Evolutionary conservation across 139 green algal species (phyloP).

Genomic region (Marvania coccoides): DNA sequence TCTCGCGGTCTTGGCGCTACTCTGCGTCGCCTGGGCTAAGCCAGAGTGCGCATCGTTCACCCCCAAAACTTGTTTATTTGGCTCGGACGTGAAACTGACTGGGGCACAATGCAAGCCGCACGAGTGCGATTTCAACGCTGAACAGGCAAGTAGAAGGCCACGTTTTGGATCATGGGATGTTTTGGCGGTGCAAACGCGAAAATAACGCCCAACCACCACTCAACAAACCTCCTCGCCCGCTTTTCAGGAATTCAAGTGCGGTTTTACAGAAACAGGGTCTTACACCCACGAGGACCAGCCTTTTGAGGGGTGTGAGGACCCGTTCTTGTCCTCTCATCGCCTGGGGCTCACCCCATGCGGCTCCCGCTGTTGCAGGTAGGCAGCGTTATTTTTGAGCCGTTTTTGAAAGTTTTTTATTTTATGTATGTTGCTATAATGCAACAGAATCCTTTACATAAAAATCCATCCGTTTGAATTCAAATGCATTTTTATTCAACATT

Average conservation of each 20-base stretch:
- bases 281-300: not conserved
- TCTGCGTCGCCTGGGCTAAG: not conserved
- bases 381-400: too few relatives aligned
- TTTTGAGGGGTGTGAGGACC: not conserved
- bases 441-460: too few relatives aligned
- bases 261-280: not conserved
- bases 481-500: too few relatives aligned
- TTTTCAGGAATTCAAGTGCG: not conserved
- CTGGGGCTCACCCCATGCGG: not conserved
- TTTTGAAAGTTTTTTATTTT: too few relatives aligned
- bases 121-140: not conserved
- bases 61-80: not conserved
- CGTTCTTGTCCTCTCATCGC: constrained; percentile 1
- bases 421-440: too few relatives aligned
- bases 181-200: too few relatives aligned
- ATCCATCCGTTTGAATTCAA: too few relatives aligned
- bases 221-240: not conserved
- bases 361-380: not conserved
- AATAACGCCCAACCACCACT: not conserved
- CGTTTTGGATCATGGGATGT: too few relatives aligned
- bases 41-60: not conserved
- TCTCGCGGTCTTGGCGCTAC: too few relatives aligned
- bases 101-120: not conserved
- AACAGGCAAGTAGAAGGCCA: constrained; percentile 1
- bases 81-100: not conserved